Conservation (phyloP, 108 stramenopile genomes). For the Discostella stelligeroides region DNA sequence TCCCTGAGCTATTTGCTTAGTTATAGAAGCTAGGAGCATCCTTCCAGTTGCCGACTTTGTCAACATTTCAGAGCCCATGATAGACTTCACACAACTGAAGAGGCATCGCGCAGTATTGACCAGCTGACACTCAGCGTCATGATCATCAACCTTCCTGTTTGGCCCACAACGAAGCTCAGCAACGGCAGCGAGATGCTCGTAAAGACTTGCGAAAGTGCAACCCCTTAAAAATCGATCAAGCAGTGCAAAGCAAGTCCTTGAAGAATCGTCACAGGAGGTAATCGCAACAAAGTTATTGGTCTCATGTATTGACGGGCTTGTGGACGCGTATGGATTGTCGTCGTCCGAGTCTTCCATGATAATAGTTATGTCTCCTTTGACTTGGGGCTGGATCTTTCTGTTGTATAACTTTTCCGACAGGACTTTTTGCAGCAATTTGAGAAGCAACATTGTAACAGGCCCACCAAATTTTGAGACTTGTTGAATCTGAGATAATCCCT, state of each 20-base stretch:
- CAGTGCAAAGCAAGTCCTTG: conserved; percentile 25
- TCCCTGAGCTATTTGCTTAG: conserved; percentile 46
- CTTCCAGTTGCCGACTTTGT: conserved; percentile 32
- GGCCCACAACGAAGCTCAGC: conserved; percentile 40
- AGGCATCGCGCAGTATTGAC: conserved; percentile 28
- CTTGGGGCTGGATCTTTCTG: conserved; percentile 23
- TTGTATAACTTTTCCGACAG: conserved; percentile 25
- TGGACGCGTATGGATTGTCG: conserved; percentile 36
- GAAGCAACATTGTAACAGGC: conserved; percentile 24
- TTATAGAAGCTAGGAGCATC: conserved; percentile 22
- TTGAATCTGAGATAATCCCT: conserved; percentile 24
- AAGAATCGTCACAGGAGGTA: conserved; percentile 15
- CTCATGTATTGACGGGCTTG: not conserved
- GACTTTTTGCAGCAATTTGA: conserved; percentile 32
- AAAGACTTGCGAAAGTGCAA: conserved; percentile 39
- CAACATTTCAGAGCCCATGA: conserved; percentile 41
- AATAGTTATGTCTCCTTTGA: conserved; percentile 4
- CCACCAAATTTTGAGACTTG: conserved; percentile 34
- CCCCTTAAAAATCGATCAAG: conserved; percentile 34
- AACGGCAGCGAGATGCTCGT: conserved; percentile 47
- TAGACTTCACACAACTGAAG: conserved; percentile 33
- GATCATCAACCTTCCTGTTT: conserved; percentile 22
- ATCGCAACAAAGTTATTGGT: conserved; percentile 14
- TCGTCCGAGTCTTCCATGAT: conserved; percentile 4
- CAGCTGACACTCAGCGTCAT: conserved; percentile 16